phyloP scores from a whole-genome alignment of 495 filamentous ascomycete genomes.

The Penicillium cinerascens region DNA sequence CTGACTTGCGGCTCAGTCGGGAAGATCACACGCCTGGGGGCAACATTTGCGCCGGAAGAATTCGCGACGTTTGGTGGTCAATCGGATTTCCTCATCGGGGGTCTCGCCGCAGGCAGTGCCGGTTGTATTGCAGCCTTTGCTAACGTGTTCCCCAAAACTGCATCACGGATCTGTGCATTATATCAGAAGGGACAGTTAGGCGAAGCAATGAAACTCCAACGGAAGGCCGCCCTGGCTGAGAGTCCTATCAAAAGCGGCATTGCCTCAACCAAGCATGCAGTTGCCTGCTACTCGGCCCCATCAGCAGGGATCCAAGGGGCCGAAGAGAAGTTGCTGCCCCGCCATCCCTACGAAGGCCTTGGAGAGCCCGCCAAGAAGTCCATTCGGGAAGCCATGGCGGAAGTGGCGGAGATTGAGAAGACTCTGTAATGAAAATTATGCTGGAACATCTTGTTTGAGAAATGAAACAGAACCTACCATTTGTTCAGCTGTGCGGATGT shows the following conservation, averaged over 20 bases:
- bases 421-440: not conserved
- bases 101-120: constrained; percentile 32
- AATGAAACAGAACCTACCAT: too few relatives aligned
- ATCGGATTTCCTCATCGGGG: constrained; percentile 66
- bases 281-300: constrained; percentile 32
- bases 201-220: constrained; percentile 68
- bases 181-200: constrained; percentile 59
- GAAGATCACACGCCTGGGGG: constrained; percentile 58
- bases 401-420: constrained; percentile 19
- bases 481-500: too few relatives aligned
- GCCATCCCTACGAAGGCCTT: constrained; percentile 52
- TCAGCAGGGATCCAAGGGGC: constrained; percentile 21
- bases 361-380: constrained; percentile 45
- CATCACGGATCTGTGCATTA: constrained; percentile 60
- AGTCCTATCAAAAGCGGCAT: constrained; percentile 79
- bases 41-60: constrained; percentile 47
- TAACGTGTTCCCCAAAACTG: constrained; percentile 62
- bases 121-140: constrained; percentile 67
- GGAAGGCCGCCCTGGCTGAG: constrained; percentile 69
- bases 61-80: constrained; percentile 69
- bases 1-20: constrained; percentile 67
- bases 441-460: not conserved
- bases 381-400: constrained; percentile 44
- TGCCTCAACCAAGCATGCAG: constrained; percentile 61
- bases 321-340: constrained; percentile 39